Conservation (phyloP, 768 basidiomycete genomes). For the Boletus coccyginus region DNA sequence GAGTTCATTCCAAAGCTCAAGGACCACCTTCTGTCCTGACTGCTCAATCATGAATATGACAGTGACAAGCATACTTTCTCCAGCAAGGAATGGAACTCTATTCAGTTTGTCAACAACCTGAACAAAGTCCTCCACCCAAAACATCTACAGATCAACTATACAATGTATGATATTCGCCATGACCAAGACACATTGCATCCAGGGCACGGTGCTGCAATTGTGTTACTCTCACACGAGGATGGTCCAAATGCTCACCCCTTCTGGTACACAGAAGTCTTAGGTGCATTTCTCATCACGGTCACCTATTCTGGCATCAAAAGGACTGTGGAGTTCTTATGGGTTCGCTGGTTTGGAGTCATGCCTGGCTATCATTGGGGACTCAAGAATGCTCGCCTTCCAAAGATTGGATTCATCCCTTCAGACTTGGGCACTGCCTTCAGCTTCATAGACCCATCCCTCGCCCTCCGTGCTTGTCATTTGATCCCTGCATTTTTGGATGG, state of each 20-base stretch:
- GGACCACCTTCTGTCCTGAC: neutral
- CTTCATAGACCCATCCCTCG: too few relatives aligned
- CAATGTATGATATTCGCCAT: too few relatives aligned
- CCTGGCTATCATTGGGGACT: slow-evolving; percentile 8
- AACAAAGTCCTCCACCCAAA: too few relatives aligned
- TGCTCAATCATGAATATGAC: neutral
- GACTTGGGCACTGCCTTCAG: neutral
- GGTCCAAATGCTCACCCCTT: slow-evolving; percentile 13
- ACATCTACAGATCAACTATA: neutral
- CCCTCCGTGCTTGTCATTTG: too few relatives aligned
- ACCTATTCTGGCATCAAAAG: neutral
- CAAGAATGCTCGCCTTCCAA: slow-evolving; percentile 12
- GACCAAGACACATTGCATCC: slow-evolving; percentile 21
- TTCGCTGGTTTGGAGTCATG: slow-evolving; percentile 22
- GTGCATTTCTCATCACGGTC: slow-evolving; percentile 22
- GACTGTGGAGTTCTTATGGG: slow-evolving; percentile 26
- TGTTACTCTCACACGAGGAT: slow-evolving; percentile 18
- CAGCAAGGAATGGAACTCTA: neutral
- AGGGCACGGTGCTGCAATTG: slow-evolving; percentile 12
- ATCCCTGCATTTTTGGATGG: too few relatives aligned
- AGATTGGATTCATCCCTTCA: slow-evolving; percentile 18
- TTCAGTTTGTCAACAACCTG: too few relatives aligned
- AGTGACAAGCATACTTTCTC: neutral
- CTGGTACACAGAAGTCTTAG: slow-evolving; percentile 22
- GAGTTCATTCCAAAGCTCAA: neutral